These are phyloP conservation scores for Staphylotrichum tortipilum DNA, from an alignment of 495 filamentous ascomycete species.

Conservation along the genomic window DNA sequence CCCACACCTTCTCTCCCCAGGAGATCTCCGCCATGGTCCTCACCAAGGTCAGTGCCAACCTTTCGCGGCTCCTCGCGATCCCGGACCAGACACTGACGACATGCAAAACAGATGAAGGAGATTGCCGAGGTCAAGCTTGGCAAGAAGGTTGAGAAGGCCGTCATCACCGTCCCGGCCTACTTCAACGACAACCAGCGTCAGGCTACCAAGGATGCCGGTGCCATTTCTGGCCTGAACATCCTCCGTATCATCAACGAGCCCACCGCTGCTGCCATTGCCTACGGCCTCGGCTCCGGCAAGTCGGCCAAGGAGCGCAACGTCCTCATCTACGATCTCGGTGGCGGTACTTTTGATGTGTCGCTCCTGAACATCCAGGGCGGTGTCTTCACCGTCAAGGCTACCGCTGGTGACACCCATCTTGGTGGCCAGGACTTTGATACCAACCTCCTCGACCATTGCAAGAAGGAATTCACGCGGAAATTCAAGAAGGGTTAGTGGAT, in stretches of 20 bases:
- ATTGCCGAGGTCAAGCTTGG: conserved; percentile 94
- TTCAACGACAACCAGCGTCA: conserved; percentile 99
- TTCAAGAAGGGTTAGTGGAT: conserved; percentile 67
- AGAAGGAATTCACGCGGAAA: conserved; percentile 86
- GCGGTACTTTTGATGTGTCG: conserved; percentile 99
- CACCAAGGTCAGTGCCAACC: conserved; percentile 53
- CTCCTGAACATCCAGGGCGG: conserved; percentile 97
- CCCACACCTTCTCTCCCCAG: conserved; percentile 92
- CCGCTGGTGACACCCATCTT: conserved; percentile 97
- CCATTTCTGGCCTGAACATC: conserved; percentile 94
- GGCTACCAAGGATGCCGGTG: conserved; percentile 97
- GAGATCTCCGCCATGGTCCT: conserved; percentile 97
- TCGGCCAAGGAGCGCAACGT: conserved; percentile 94
- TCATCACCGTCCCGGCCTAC: conserved; percentile 97
- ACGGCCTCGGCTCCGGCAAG: conserved; percentile 92
- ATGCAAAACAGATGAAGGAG: conserved; percentile 73
- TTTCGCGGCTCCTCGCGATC: neutral
- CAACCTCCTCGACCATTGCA: conserved; percentile 93
- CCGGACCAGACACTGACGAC: conserved; percentile 5
- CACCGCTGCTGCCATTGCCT: conserved; percentile 92
- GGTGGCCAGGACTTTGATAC: conserved; percentile 99
- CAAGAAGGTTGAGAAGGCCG: conserved; percentile 94
- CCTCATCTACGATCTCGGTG: conserved; percentile 98
- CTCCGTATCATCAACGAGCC: conserved; percentile 99
- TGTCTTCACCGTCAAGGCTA: conserved; percentile 99